Conservation (phyloP, 1,284 basidiomycete species). For the Neonothopanus nambi region DNA sequence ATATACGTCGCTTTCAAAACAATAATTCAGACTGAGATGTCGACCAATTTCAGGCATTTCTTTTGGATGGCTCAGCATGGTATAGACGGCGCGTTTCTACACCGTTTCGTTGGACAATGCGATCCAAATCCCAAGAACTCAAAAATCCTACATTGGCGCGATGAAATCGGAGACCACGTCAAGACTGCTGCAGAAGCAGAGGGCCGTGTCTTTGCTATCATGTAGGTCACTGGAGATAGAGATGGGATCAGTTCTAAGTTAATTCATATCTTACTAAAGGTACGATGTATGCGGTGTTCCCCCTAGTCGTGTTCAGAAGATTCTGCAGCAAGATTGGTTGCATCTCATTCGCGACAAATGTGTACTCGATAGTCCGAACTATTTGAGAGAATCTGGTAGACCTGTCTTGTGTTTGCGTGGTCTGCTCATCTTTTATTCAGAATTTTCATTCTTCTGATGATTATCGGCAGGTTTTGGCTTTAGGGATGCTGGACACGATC, state of each 20-base stretch:
- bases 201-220: constrained; percentile 74
- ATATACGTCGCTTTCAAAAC: constrained; percentile 3
- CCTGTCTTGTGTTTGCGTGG: constrained; percentile 73
- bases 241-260: not conserved
- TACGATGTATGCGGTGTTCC: constrained; percentile 73
- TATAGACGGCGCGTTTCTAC: constrained; percentile 75
- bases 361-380: constrained; percentile 67
- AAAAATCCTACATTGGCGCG: constrained; percentile 58
- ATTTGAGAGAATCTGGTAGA: constrained; percentile 62
- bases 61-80: constrained; percentile 79
- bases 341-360: constrained; percentile 62
- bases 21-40: not conserved
- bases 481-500: constrained; percentile 55
- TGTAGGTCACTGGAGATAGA: constrained; percentile 44
- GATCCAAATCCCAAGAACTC: constrained; percentile 54
- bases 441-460: not conserved
- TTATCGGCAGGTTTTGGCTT: constrained; percentile 59
- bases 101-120: constrained; percentile 67
- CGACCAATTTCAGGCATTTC: constrained; percentile 54
- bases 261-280: constrained; percentile 41
- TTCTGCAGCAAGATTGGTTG: constrained; percentile 66
- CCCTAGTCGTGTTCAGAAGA: constrained; percentile 52
- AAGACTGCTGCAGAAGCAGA: constrained; percentile 71
- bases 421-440: constrained; percentile 23
- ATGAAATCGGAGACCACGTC: constrained; percentile 70